Evolutionary conservation across 75 land plant species (phyloP), one percentile per base, ranked within the genome.

Genomic region (Sequoiadendron giganteum): DNA sequence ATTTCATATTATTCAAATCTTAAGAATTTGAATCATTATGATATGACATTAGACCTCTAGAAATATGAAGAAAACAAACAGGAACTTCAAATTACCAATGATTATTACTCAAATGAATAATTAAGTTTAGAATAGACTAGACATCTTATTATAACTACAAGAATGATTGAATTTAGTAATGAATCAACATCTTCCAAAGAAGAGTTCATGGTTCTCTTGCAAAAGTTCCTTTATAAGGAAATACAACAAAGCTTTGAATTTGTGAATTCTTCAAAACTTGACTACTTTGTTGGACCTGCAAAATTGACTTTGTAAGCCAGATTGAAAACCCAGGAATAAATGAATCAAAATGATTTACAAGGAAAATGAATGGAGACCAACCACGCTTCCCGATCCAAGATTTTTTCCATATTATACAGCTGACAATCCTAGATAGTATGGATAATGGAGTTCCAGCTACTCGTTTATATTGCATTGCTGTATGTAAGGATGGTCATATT

Each of bases 391-490:
- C 43, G 83, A 81, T n/a, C 25, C 45, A 81, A 42, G 48, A 28
- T 2, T 2, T 5, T 42, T 19, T 40, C 10, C 9, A 28, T 81
- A 82, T 4, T 82, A 42, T 82, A 82, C 84, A 82, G 49, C 84
- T 82, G 84, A 82, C 49, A 40, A 36, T 32, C 80, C 28, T 14
- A 78, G 16, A 3, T 13, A 3, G 81, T 52, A 11, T 36, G 15
- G 38, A 32, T 36, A 13, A n/a, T 82, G 45, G 48, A 45, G 25
- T 82, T 82, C 30, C 84, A 84, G 49, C 70, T 65, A 89, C 21
- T 90, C 89, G 40, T 88, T 93, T 49, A 95, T 88, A 58, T 91
- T 95, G 92, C 96, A 95, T n/a, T 89, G 87, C 52, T 93, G 90
- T 30, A 95, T 32, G 84, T 84, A 90, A 42, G 92, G 96, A 54